Evolutionary conservation across 495 filamentous ascomycete genomes (phyloP).

Genomic region (Astrothelium macrocarpum): DNA sequence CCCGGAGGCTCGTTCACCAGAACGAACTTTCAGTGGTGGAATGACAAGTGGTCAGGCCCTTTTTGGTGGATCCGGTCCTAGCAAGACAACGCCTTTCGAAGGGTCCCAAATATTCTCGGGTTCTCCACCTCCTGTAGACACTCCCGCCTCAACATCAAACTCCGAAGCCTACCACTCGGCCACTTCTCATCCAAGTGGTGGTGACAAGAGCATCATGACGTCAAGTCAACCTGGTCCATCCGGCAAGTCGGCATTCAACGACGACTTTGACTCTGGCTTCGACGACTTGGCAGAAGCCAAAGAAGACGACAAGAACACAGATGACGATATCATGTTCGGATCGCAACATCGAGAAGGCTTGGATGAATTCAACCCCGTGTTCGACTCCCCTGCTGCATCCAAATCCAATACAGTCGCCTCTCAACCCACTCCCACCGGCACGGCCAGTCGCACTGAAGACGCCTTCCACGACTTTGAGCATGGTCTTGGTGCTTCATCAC

Average conservation of each 20-base stretch:
- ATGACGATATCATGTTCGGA: constrained; percentile 45
- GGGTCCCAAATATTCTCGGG: constrained; percentile 12
- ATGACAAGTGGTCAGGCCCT: constrained; percentile 22
- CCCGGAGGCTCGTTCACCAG: constrained; percentile 23
- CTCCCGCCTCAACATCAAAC: constrained; percentile 21
- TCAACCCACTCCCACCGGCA: constrained; percentile 38
- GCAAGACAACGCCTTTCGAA: constrained; percentile 12
- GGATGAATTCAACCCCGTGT: constrained; percentile 62
- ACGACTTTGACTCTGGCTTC: constrained; percentile 77
- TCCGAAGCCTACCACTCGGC: constrained; percentile 32
- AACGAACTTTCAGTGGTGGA: constrained; percentile 20
- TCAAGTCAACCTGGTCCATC: constrained; percentile 19
- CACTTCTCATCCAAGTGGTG: constrained; percentile 23
- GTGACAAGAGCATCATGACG: constrained; percentile 22
- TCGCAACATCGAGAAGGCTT: constrained; percentile 35
- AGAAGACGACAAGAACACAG: constrained; percentile 64
- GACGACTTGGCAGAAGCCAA: constrained; percentile 81
- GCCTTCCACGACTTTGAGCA: constrained; percentile 45
- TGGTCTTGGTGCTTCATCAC: constrained; percentile 20
- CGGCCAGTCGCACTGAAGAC: constrained; percentile 39
- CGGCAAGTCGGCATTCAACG: constrained; percentile 43
- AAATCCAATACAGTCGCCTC: constrained; percentile 52
- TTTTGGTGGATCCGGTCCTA: constrained; percentile 21
- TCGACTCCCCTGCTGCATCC: constrained; percentile 41
- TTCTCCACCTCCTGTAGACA: constrained; percentile 17